phyloP scores from a whole-genome alignment of 164 flowering plant genomes.

The Buxus sempervirens region DNA sequence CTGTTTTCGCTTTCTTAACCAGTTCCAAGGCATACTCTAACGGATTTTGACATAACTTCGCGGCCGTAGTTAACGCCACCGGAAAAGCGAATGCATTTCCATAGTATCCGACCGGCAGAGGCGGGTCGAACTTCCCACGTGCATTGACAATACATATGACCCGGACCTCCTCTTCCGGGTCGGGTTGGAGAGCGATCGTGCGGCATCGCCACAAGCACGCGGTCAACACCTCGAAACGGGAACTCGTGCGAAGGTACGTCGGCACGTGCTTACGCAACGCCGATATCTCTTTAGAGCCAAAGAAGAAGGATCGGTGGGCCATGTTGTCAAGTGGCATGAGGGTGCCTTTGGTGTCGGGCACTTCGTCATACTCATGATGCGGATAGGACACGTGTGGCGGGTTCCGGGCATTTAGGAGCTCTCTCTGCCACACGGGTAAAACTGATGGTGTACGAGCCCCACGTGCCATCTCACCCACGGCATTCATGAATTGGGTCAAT shows the following conservation, averaged over 20 bases:
- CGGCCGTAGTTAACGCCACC: conserved; percentile 15
- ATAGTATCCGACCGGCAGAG: too few relatives aligned
- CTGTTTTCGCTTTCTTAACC: conserved; percentile 22
- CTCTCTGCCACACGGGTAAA: conserved; percentile 27
- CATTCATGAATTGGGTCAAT: conserved; percentile 28
- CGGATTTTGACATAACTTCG: conserved; percentile 16
- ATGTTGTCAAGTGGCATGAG: conserved; percentile 5
- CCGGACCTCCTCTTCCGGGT: conserved; percentile 25
- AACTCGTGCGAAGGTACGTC: too few relatives aligned
- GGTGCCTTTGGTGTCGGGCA: conserved; percentile 7
- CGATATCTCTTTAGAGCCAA: conserved; percentile 17
- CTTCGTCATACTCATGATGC: conserved; percentile 26
- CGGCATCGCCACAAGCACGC: too few relatives aligned
- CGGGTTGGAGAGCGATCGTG: too few relatives aligned
- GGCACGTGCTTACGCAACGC: conserved; percentile 18
- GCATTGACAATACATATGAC: conserved; percentile 16
- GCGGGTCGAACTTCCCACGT: too few relatives aligned
- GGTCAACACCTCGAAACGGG: conserved; percentile 29
- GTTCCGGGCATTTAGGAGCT: conserved; percentile 26
- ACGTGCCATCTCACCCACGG: too few relatives aligned
- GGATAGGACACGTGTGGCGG: too few relatives aligned
- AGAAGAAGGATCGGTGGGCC: too few relatives aligned
- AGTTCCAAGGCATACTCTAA: too few relatives aligned
- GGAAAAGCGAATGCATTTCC: conserved; percentile 18
- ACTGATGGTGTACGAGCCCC: conserved; percentile 25